Evolutionary conservation across 768 basidiomycete species (phyloP).

Genomic region (Tephrocybe sp.): DNA sequence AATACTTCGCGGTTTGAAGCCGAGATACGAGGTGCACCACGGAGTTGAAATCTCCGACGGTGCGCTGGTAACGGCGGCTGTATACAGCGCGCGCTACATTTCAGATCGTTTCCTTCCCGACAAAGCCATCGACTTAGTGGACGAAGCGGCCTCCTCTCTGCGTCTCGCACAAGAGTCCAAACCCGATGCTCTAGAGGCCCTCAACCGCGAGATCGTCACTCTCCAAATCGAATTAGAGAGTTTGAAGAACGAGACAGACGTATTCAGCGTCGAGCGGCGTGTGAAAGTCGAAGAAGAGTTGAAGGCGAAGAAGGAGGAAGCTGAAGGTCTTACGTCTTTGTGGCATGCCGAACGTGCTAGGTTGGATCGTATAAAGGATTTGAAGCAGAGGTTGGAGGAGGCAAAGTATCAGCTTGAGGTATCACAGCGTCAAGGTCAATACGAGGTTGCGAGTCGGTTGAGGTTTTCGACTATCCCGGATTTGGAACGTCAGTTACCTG

Average conservation of each 20-base stretch:
- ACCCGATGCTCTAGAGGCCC: constrained; percentile 77
- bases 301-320: constrained; percentile 58
- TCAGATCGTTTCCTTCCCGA: constrained; percentile 87
- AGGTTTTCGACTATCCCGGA: constrained; percentile 85
- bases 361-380: constrained; percentile 66
- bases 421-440: constrained; percentile 86
- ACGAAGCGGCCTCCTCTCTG: constrained; percentile 87
- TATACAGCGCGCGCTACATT: constrained; percentile 82
- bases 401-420: constrained; percentile 86
- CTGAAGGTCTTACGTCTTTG: constrained; percentile 53
- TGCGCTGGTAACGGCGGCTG: constrained; percentile 89
- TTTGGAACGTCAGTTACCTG: constrained; percentile 67
- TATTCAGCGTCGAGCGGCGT: constrained; percentile 75
- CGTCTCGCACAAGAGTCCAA: constrained; percentile 87
- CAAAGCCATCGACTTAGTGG: constrained; percentile 89
- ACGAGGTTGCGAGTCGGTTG: constrained; percentile 78
- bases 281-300: constrained; percentile 65
- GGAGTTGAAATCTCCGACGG: constrained; percentile 90
- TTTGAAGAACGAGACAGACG: constrained; percentile 83
- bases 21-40: constrained; percentile 88
- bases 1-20: constrained; percentile 83
- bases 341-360: constrained; percentile 79
- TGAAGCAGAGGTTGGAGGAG: constrained; percentile 73
- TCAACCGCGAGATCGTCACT: constrained; percentile 82
- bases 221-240: constrained; percentile 88